These are phyloP conservation scores for Nigrospora sphaerica DNA, from an alignment of 2,329 filamentous ascomycete genomes.

Conservation along the genomic window DNA sequence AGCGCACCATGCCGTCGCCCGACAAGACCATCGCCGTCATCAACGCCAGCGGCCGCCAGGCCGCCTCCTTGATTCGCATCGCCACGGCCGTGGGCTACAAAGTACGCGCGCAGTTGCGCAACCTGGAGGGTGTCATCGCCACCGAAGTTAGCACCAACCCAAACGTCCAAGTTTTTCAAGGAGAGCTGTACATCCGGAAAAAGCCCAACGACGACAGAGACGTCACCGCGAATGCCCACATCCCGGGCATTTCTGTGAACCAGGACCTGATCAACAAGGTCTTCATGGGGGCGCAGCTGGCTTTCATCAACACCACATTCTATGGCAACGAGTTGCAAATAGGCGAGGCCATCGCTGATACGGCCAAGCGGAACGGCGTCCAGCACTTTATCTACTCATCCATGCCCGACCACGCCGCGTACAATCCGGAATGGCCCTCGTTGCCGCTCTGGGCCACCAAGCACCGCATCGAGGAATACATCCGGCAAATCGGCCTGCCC, in stretches of 20 bases:
- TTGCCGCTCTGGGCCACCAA: constrained; percentile 90
- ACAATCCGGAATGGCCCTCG: constrained; percentile 69
- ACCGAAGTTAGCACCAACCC: constrained; percentile 76
- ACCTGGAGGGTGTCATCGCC: constrained; percentile 79
- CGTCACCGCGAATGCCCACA: constrained; percentile 63
- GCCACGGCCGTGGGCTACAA: constrained; percentile 89
- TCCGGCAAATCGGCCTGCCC: constrained; percentile 73
- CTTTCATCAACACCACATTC: constrained; percentile 97
- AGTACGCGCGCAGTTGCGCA: constrained; percentile 86
- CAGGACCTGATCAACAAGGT: constrained; percentile 66
- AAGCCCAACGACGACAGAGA: constrained; percentile 45
- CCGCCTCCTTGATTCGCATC: constrained; percentile 89
- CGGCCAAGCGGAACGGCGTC: constrained; percentile 75
- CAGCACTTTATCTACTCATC: constrained; percentile 94
- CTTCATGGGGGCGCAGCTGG: constrained; percentile 77
- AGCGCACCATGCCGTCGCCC: constrained; percentile 50
- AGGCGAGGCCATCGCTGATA: constrained; percentile 80
- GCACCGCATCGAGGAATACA: constrained; percentile 86
- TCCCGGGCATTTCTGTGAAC: constrained; percentile 61
- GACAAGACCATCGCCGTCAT: constrained; percentile 87
- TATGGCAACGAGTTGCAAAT: constrained; percentile 92
- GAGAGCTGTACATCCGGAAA: constrained; percentile 55
- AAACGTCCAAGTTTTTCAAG: constrained; percentile 62
- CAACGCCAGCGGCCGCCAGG: constrained; percentile 92
- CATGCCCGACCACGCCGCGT: constrained; percentile 89